Base-by-base conservation (phyloP, 352 stramenopile genomes). In the Phytophthora rubi region DNA sequence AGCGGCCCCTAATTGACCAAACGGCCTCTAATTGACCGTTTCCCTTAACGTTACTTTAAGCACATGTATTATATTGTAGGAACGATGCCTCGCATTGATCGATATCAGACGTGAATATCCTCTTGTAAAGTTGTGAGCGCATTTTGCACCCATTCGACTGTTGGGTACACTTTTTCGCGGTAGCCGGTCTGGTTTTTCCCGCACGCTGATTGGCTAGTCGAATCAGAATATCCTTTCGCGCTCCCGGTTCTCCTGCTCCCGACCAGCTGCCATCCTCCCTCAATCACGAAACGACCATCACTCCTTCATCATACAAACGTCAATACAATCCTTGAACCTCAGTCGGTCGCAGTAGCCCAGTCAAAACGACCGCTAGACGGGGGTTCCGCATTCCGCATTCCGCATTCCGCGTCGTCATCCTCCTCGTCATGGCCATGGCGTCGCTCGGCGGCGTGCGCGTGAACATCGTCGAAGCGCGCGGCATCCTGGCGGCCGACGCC, bases 401-500 rank as follows among this genome's bases (percentile, higher is more conserved):
- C 35, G 35, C 35, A 42, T 5, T 42, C 35, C 26, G 26, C 26
- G 26, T 30, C 26, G 26, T 3, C 8, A 0, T 37, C 33, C 33
- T 42, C 35, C 35, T 42, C 35, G 15, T 30, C 39, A 9, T 58
- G 13, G 8, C 59, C 7, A 81, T 81, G 73, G 65, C 70, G 10
- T 75, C 65, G 66, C 45, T 63, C 3, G 62, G 62, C 26, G 69
- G 69, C 47, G 54, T 80, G 44, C 70, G 55, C 33, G 78, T 93
- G 47, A 76, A 76, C 63, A 81, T 96, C 65, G 70, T 82, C 13
- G 76, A 89, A 70, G 88, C 88, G 47, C 80, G 81, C 18, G 79
- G 75, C 39, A 85, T 96, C 56, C 71, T 92, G 28, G 85, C 88
- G 32, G 82, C 82, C 26, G 82, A 91, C 62, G 80, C 74, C 63